phyloP scores from a whole-genome alignment of 495 filamentous ascomycete species.

The Tuber aestivum region DNA sequence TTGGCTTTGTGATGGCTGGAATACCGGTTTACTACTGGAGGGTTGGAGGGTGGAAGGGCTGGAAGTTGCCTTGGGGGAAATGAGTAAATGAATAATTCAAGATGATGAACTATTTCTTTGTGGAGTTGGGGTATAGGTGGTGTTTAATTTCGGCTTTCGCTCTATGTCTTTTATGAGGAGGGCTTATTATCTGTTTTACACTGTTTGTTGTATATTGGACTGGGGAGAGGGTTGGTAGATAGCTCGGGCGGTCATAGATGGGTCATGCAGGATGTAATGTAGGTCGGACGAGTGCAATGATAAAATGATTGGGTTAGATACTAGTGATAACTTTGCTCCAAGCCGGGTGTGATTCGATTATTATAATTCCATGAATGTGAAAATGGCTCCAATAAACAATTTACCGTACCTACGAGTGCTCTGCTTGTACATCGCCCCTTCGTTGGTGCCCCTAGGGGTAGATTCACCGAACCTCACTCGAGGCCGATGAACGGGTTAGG shows the following conservation, averaged over 20 bases:
- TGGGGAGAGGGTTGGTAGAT: neutral
- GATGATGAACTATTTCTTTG: neutral
- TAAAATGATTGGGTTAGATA: neutral
- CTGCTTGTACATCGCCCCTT: neutral
- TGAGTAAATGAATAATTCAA: neutral
- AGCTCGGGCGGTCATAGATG: neutral
- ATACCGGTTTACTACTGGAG: constrained; percentile 86
- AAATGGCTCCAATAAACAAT: neutral
- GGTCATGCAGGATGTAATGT: neutral
- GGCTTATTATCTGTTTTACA: neutral
- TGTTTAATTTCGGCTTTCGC: constrained; percentile 1
- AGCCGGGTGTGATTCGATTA: neutral
- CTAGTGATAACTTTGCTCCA: neutral
- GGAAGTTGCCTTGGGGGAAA: constrained; percentile 1
- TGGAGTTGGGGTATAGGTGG: constrained; percentile 1
- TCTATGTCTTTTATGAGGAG: neutral
- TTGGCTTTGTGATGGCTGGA: constrained; percentile 74
- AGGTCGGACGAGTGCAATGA: neutral
- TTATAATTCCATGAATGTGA: neutral
- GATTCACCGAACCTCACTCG: neutral
- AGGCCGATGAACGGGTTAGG: neutral
- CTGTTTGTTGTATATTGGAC: neutral
- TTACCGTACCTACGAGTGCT: neutral
- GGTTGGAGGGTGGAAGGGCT: constrained; percentile 51
- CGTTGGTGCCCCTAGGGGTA: neutral